Percentiles rank a stretch among this genome's conserved stretches.
phyloP scores from a whole-genome alignment of 2,329 filamentous ascomycete species.

The Amauroascus niger region DNA sequence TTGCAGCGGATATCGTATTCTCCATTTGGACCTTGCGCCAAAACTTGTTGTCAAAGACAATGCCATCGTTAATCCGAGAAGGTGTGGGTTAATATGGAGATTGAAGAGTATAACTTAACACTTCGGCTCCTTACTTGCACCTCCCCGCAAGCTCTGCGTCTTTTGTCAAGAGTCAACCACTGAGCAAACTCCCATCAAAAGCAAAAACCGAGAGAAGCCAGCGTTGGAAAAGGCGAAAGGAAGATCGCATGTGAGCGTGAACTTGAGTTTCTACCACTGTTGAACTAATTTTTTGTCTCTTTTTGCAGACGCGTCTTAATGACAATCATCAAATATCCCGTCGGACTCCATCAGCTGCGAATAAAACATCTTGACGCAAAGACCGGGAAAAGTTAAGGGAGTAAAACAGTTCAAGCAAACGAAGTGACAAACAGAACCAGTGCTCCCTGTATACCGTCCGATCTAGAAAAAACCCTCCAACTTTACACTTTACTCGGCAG shows the following conservation, averaged over 20 bases:
- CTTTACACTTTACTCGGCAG: slow-evolving; percentile 35
- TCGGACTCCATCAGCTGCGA: slow-evolving; percentile 12
- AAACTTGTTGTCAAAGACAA: too few species aligned
- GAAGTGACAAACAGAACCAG: slow-evolving; percentile 10
- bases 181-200: too few species aligned
- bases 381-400: slow-evolving; percentile 11
- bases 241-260: slow-evolving; percentile 9
- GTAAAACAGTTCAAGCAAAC: slow-evolving; percentile 13
- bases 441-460: slow-evolving; percentile 17
- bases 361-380: background rate
- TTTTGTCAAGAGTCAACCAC: too few species aligned
- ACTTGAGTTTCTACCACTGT: slow-evolving; percentile 12
- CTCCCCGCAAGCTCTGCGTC: too few species aligned
- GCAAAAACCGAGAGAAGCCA: too few species aligned
- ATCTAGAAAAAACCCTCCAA: slow-evolving; percentile 24
- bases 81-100: too few species aligned
- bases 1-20: too few species aligned
- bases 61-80: too few species aligned
- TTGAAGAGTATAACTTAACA: too few species aligned
- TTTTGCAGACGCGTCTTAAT: slow-evolving; percentile 12
- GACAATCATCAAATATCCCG: slow-evolving; percentile 12
- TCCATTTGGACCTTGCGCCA: too few species aligned
- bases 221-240: too few species aligned
- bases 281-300: slow-evolving; percentile 9
- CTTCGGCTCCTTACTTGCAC: too few species aligned